Base-by-base conservation (phyloP, 2,329 filamentous ascomycete species). In the Harringtonia aguacate region DNA sequence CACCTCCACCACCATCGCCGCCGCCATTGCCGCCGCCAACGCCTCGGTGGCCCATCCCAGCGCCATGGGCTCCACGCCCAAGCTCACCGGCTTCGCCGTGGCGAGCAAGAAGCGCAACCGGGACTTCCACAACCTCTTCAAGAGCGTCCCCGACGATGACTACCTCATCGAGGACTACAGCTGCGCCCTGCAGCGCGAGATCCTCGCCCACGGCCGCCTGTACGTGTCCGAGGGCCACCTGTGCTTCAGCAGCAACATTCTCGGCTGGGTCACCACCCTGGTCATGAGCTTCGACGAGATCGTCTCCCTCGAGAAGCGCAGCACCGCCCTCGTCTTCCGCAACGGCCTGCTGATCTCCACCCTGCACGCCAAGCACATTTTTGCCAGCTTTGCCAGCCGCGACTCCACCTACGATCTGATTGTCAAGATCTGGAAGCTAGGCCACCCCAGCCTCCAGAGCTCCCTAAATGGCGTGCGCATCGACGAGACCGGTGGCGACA, bases 221-320 rank as follows among this genome's bases (percentile, higher is more conserved):
- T 98, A 98, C 57, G 86, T 98, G 35, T 97, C 92, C 0, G 92
- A 98, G 65, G 89, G 90, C 12, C 90, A 98, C 59, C 79, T 98
- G 38, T 98, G 92, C 68, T 98, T 98, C 64, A 95, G 89, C 56
- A 97, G 92, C 69, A 98, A 98, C 59, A 98, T 98, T 52, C 77
- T 98, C 38, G 92, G 92, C 43, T 98, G 92, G 92, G 85, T 94
- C 20, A 98, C 92, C 0, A 98, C 92, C 2, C 70, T 98, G 35
- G 90, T 98, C 42, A 95, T 98, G 68, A 94, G 88, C 61, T 98
- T 98, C 59, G 92, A 98, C 58, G 92, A 98, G 62, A 86, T 98
- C 46, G 86, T 97, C 18, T 88, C 90, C 1, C 85, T 98, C 8
- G 92, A 98, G 64, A 97, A 97, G 67, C 85, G 94, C 61, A 95